Base-by-base conservation (phyloP, 495 filamentous ascomycete species). In the Aspergillus affinis region DNA sequence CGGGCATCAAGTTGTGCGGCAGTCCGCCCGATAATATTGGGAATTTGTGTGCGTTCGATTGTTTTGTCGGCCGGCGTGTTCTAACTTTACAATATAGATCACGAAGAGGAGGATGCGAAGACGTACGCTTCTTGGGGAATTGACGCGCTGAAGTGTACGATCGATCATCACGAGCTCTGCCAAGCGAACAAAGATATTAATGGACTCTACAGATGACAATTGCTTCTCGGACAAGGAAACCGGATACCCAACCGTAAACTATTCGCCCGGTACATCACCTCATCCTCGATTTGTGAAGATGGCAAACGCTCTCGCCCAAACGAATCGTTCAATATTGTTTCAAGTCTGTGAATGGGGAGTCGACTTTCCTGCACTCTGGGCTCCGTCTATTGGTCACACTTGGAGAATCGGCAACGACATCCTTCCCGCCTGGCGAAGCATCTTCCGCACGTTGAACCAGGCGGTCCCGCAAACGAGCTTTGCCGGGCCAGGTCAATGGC, bases 401-500 rank as follows among this genome's bases (percentile, higher is more conserved):
- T 84, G 82, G 75, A 65, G 82, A 46, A 84, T 84, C 58, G 79
- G 75, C 54, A 83, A 81, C 55, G 83, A 86, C 61, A 84, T 84
- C 61, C 79, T 75, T 60, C 76, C 78, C 13, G 69, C 72, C 30
- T 84, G 82, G 81, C 73, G 75, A 30, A 71, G 68, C 18, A 74
- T 85, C 54, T 83, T 74, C 66, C 70, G 81, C 0, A 81, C 79
- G 15, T 65, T 78, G 23, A 81, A 81, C 51, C 75, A 82, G 45
- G 75, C 78, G 2, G 82, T 78, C 0, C 79, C 74, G 15, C 65
- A 71, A n/a, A 69, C 70, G 0, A 45, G 55, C 9, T 74, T 66
- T 6, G 71, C 73, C 0, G 69, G 66, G 0, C 73, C 76, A 0
- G 80, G 81, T 12, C 77, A 78, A 48, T 81, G 78, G 71, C 80